Evolutionary conservation across 208 protist genomes (phyloP).

Genomic region (Crithidia mellificae): DNA sequence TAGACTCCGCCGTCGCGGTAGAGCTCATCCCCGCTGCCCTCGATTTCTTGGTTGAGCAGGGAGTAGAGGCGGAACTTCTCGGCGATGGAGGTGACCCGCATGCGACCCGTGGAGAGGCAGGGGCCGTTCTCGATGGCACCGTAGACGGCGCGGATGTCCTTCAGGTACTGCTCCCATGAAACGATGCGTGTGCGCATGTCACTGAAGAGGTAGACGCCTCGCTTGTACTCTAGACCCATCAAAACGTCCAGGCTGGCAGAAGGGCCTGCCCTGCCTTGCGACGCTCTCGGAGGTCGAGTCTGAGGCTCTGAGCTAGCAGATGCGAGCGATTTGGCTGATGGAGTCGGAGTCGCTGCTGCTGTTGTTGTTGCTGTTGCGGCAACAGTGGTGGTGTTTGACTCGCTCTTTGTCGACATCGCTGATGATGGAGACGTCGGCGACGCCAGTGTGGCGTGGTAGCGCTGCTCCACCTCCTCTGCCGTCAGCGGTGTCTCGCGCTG

Average conservation of each 20-base stretch:
- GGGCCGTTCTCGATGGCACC: slow-evolving; percentile 82
- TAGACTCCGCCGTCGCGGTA: slow-evolving; percentile 82
- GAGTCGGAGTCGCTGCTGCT: background rate
- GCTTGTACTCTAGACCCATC: slow-evolving; percentile 31
- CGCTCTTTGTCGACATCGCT: background rate
- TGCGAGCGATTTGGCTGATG: background rate
- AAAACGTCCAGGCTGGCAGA: slow-evolving; percentile 4
- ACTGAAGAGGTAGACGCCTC: slow-evolving; percentile 59
- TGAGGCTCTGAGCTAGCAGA: too few relatives aligned
- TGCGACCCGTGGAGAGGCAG: slow-evolving; percentile 79
- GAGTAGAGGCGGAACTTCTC: slow-evolving; percentile 94
- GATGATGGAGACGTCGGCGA: background rate
- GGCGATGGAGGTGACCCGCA: slow-evolving; percentile 68
- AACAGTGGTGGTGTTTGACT: background rate
- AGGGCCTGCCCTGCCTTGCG: background rate
- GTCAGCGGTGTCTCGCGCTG: slow-evolving; percentile 45
- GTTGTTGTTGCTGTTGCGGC: background rate
- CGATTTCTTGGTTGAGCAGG: slow-evolving; percentile 83
- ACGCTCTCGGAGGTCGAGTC: background rate
- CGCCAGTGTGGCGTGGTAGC: slow-evolving; percentile 2
- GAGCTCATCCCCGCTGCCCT: slow-evolving; percentile 66
- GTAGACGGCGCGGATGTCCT: slow-evolving; percentile 66
- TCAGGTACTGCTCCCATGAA: slow-evolving; percentile 76
- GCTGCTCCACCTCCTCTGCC: slow-evolving; percentile 35
- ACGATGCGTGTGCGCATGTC: slow-evolving; percentile 72